Base-by-base conservation (phyloP, 148 eudicot species). In the Hydrangea macrophylla region DNA sequence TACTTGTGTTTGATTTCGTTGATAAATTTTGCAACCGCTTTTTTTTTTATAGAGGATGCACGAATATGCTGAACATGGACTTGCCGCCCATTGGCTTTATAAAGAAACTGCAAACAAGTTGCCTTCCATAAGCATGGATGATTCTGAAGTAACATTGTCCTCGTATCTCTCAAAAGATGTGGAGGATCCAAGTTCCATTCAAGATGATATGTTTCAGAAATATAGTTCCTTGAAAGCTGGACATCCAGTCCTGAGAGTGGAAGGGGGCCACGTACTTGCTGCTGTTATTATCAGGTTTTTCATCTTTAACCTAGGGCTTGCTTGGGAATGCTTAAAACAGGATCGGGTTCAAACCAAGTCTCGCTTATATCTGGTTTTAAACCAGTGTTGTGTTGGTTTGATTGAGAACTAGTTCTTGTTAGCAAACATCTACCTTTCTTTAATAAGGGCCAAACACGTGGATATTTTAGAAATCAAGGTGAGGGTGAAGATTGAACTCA, bases 31-130 rank as follows among this genome's bases (percentile, higher is more conserved):
- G 25, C 25, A 42, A 64, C 48, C 31, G 11, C 56, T 53, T 32
- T 22, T 24, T 62, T 81, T 70, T n/a, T n/a, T n/a, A n/a, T 65
- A 92, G 98, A 87, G 93, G 78, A 92, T 92, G 98, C 98, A 92
- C 64, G 89, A 92, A 60, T 85, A 90, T 81, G 98, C 98, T 69
- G 98, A 92, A 72, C 88, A 89, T 82, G 98, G 98, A 69, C 85
- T 87, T 78, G 98, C 98, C 70, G 98, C 98, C 25, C 98, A 92
- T 78, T 92, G 98, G 98, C 96, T 89, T 64, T 92, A 92, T 80
- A 92, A 92, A 82, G 98, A 92, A 80, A 84, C 88, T 58, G 88
- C 70, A 54, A 76, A 57, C 76, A 73, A 73, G 53, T 65, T 80
- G 67, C 82, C 80, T 65, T 75, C 84, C 55, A 64, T 71, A 18